These are phyloP conservation scores for Amauroascus niger DNA, from an alignment of 2,329 filamentous ascomycete genomes.

Conservation along the genomic window DNA sequence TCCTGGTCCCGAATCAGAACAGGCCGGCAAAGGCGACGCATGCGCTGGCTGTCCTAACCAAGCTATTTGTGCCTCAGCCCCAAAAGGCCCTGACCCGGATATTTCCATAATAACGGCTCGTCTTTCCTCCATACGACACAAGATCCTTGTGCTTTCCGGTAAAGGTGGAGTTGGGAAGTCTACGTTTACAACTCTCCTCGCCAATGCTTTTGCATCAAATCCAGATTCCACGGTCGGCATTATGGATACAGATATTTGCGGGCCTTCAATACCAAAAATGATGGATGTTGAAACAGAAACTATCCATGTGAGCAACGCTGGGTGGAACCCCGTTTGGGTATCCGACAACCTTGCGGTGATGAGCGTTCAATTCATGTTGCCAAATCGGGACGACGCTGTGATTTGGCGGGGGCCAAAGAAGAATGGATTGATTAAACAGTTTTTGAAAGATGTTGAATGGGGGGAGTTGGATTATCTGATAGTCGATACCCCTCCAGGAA, in stretches of 20 bases:
- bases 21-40: constrained; percentile 59
- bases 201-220: constrained; percentile 79
- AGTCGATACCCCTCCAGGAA: constrained; percentile 92
- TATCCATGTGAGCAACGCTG: constrained; percentile 77
- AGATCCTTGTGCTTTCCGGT: constrained; percentile 83
- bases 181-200: constrained; percentile 80
- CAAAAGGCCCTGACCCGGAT: constrained; percentile 92
- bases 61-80: constrained; percentile 82
- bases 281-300: constrained; percentile 92
- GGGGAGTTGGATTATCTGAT: constrained; percentile 86
- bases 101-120: constrained; percentile 79
- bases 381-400: constrained; percentile 83
- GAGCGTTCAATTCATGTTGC: constrained; percentile 98
- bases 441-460: constrained; percentile 96
- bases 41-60: constrained; percentile 96
- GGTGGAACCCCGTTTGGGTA: constrained; percentile 95
- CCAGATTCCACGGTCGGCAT: constrained; percentile 72
- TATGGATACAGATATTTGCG: constrained; percentile 98
- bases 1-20: constrained; percentile 58
- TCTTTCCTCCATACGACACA: constrained; percentile 73
- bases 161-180: constrained; percentile 97
- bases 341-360: constrained; percentile 89
- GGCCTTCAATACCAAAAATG: constrained; percentile 95
- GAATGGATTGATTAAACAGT: constrained; percentile 96
- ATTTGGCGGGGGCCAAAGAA: constrained; percentile 99